Evolutionary conservation across 2,329 filamentous ascomycete species (phyloP).

Genomic region (Neofusicoccum laricinum): DNA sequence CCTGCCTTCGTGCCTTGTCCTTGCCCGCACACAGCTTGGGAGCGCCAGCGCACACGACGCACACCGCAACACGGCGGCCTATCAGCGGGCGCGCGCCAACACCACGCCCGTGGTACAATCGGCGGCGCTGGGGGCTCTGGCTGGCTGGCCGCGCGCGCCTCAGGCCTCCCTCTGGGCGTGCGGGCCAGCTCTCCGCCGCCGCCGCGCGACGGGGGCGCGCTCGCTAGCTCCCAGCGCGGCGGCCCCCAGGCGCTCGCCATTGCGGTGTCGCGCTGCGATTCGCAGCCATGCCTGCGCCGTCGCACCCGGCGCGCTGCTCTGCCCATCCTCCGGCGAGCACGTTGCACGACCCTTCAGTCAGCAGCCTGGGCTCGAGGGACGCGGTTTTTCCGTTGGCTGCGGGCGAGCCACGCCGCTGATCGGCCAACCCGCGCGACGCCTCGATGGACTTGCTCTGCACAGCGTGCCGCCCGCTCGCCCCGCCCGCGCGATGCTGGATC

Average conservation of each 20-base stretch:
- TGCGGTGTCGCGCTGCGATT: slow-evolving; percentile 10
- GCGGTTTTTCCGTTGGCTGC: slow-evolving; percentile 15
- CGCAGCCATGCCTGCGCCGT: slow-evolving; percentile 9
- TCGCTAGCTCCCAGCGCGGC: not conserved
- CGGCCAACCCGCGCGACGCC: slow-evolving; percentile 2
- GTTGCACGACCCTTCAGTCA: slow-evolving; percentile 14
- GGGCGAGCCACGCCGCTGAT: slow-evolving; percentile 14
- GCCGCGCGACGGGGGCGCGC: not conserved
- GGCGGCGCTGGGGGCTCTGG: slow-evolving; percentile 3
- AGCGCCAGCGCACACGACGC: slow-evolving; percentile 17
- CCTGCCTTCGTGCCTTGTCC: slow-evolving; percentile 14
- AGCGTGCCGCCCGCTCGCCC: slow-evolving; percentile 13
- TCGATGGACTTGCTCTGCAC: slow-evolving; percentile 12
- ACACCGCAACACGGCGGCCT: slow-evolving; percentile 15
- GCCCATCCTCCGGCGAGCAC: slow-evolving; percentile 14
- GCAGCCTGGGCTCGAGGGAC: slow-evolving; percentile 3
- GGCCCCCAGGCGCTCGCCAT: not conserved
- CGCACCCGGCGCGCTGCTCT: slow-evolving; percentile 8
- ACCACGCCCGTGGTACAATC: slow-evolving; percentile 14
- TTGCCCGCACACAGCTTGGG: slow-evolving; percentile 9
- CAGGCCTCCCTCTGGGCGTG: not conserved
- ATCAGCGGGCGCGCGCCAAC: slow-evolving; percentile 9
- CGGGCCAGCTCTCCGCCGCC: not conserved
- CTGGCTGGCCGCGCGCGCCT: slow-evolving; percentile 5
- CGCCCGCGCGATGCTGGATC: slow-evolving; percentile 8